Evolutionary conservation across 2,329 filamentous ascomycete genomes (phyloP), one percentile per base, ranked within the genome.

Genomic region (Cadophora sp.): DNA sequence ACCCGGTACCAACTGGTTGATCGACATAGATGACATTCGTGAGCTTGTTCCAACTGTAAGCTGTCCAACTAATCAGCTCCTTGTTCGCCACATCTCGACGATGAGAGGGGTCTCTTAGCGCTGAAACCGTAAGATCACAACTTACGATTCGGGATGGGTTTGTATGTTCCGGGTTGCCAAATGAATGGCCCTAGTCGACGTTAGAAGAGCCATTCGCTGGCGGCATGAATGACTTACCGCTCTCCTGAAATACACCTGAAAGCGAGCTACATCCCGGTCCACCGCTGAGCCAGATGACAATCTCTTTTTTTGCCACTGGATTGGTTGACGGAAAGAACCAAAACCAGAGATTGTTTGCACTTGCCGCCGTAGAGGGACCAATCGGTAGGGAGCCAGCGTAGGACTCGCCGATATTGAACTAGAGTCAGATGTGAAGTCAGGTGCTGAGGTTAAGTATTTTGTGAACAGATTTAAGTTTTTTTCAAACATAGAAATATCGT

Each of bases 241-340:
- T 74, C 66, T 76, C 74, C 66, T 75, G 91, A 87, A 99, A 97
- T 67, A 98, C 88, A 72, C 96, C 96, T 73, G 94, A 97, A 76
- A 98, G 84, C 60, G 94, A 97, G 29, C 94, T 97, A 86, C 95
- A 98, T 76, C 96, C 96, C 37, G 96, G 94, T 75, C 95, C 95
- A 73, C 95, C 95, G 78, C 98, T 98, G 77, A 98, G 86, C 90
- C 95, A 98, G 69, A 98, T 75, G 0, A 80, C 81, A 51, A 87
- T 81, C 71, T 86, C 84, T 29, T 86, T 81, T 1, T 73, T 69
- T 0, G 83, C 83, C 62, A 79, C 76, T 16, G 80, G 79, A 69
- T 86, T 86, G n/a, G 74, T 76, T 0, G 83, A 83, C 3, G 85
- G 85, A 70, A 85, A 86, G 76, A 85, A 86, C 84, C 84, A 86